phyloP scores from a whole-genome alignment of 345 rosid genomes.

The Eucalyptus erythrocorys region DNA sequence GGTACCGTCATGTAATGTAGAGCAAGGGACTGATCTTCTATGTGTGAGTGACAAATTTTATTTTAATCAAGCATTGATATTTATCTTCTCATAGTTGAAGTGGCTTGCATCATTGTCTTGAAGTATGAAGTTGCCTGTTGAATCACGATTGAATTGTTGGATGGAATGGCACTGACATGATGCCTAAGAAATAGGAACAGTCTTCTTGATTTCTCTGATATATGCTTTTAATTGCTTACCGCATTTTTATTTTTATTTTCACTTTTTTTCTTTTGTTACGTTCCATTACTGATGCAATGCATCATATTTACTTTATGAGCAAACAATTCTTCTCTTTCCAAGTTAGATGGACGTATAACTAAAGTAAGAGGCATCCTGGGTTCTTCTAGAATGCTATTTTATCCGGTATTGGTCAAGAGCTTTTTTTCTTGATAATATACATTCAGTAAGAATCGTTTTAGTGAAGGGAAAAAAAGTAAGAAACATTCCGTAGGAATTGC shows the following conservation, averaged over 20 bases:
- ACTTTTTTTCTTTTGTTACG: neutral
- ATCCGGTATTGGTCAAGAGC: neutral
- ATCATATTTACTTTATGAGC: neutral
- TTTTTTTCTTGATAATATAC: neutral
- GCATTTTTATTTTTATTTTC: neutral
- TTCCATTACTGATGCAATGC: neutral
- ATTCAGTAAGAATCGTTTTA: neutral
- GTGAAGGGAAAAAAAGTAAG: neutral
- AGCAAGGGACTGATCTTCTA: neutral
- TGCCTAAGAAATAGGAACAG: neutral
- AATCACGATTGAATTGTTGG: neutral
- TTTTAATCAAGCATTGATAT: neutral
- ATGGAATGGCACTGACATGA: neutral
- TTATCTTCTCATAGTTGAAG: neutral
- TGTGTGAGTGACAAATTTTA: neutral
- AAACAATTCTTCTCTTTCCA: neutral
- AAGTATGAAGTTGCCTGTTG: neutral
- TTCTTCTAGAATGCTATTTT: neutral
- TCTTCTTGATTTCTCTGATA: neutral
- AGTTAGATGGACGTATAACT: neutral
- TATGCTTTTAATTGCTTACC: neutral
- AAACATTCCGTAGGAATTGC: neutral
- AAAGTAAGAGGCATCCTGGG: neutral
- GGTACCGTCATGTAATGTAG: neutral
- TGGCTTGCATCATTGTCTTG: neutral